phyloP scores from a whole-genome alignment of 179 eudicot species.

The Beta corolliflora region DNA sequence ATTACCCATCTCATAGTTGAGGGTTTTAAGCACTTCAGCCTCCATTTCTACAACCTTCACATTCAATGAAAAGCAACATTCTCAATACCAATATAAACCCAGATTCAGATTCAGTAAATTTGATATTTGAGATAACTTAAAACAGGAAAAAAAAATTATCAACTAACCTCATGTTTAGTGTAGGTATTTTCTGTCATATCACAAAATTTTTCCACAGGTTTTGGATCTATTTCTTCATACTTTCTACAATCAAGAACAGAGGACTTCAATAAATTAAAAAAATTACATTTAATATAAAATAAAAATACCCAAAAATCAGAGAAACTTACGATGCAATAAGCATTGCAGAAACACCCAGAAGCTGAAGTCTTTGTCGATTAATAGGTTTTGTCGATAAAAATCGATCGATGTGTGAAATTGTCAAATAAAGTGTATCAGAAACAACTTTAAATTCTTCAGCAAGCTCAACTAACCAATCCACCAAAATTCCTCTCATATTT shows the following conservation, averaged over 20 bases:
- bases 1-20: constrained; percentile 48
- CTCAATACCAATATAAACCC: constrained; percentile 8
- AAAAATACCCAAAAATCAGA: not conserved
- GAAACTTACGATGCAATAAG: constrained; percentile 52
- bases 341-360: constrained; percentile 50
- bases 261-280: not conserved
- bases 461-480: constrained; percentile 55
- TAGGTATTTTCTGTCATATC: constrained; percentile 51
- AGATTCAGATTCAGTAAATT: not conserved
- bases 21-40: constrained; percentile 45
- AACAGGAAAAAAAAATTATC: not conserved
- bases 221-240: constrained; percentile 53
- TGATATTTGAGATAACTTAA: too few species aligned
- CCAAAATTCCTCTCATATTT: constrained; percentile 50
- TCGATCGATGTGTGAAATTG: constrained; percentile 46
- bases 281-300: not conserved
- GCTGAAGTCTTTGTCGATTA: constrained; percentile 45
- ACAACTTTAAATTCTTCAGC: constrained; percentile 51
- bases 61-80: not conserved
- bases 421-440: constrained; percentile 48
- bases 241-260: constrained; percentile 29
- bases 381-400: constrained; percentile 41
- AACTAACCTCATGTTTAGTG: constrained; percentile 41
- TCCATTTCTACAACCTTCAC: constrained; percentile 51
- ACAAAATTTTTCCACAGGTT: constrained; percentile 42